These are phyloP conservation scores for Teratosphaeria pseudoeucalypti DNA, from an alignment of 2,329 filamentous ascomycete species.

Conservation along the genomic window DNA sequence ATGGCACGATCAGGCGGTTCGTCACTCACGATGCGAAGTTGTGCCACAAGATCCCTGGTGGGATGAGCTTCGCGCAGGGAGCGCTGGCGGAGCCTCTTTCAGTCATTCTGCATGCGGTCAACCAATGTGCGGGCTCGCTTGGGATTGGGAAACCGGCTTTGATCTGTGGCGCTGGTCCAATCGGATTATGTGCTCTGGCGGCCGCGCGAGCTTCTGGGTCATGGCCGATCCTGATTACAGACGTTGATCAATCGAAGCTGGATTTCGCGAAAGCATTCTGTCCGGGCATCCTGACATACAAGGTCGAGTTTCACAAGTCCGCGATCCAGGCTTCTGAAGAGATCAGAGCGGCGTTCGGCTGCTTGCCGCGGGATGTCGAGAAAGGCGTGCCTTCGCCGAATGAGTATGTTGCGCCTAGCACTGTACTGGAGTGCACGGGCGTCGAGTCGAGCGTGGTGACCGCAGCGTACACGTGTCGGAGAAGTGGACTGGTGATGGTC, in stretches of 20 bases:
- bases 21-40: conserved; percentile 75
- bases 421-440: conserved; percentile 27
- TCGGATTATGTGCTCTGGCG: conserved; percentile 49
- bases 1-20: conserved; percentile 80
- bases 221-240: conserved; percentile 67
- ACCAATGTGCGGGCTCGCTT: conserved; percentile 5
- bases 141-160: conserved; percentile 30
- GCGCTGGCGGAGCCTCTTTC: conserved; percentile 64
- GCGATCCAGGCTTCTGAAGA: conserved; percentile 16
- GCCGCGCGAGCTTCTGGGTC: conserved; percentile 56
- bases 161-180: conserved; percentile 54
- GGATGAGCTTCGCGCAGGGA: conserved; percentile 69
- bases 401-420: conserved; percentile 11
- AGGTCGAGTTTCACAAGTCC: conserved; percentile 13
- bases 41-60: conserved; percentile 76
- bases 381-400: conserved; percentile 3
- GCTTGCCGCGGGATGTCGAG: conserved; percentile 4
- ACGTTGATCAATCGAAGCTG: conserved; percentile 69
- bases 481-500: conserved; percentile 24
- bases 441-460: conserved; percentile 25
- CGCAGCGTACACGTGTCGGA: conserved; percentile 11
- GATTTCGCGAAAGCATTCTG: conserved; percentile 65
- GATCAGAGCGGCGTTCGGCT: conserved; percentile 11
- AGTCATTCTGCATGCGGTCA: conserved; percentile 37
- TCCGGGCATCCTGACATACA: conserved; percentile 17